Evolutionary conservation across 2,329 filamentous ascomycete genomes (phyloP), one percentile per base, ranked within the genome.

Genomic region (Epichloe uncinata): DNA sequence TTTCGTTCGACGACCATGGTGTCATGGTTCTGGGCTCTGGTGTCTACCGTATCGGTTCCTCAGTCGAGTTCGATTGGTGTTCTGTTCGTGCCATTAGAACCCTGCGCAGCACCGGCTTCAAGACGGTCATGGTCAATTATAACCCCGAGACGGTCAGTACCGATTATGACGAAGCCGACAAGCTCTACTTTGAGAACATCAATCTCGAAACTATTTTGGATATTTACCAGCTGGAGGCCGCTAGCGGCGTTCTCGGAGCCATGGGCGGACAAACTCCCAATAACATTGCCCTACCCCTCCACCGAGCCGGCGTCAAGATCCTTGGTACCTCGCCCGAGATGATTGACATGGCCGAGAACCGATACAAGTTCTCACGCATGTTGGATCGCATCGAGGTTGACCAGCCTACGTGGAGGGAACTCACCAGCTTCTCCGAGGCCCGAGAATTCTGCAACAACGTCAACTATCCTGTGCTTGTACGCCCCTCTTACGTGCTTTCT

Each of bases 51-150:
- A 98, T 98, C 56, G 93, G 93, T 57, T 96, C 90, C 0, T 96
- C 91, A 0, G 93, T 98, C 52, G 93, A 98, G 65, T 98, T 98
- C 66, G 93, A 98, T 68, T 98, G 93, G 93, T 97, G 93, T 67
- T 95, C 93, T 4, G 93, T 98, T 30, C 78, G 91, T 53, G 88
- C 93, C 5, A 94, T 97, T 54, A 83, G 91, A 55, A 97, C 93
- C 2, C 77, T 98, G 7, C 81, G 93, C 47, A 80, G 87, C 56
- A 79, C 83, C 53, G 86, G 86, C 2, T 81, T 84, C 73, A 97
- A 97, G 75, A 97, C 93, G 0, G 82, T 97, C 61, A 97, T 97
- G 91, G 82, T 95, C 46, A 95, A 95, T 60, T 87, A 85, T 62
- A 95, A 96, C 61, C 90, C 90, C 0, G 90, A 96, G 64, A 95